Percentiles rank a stretch among this genome's conserved stretches.
phyloP scores from a whole-genome alignment of 1,139 yeast genomes.

The Lizanozyma gosingica region DNA sequence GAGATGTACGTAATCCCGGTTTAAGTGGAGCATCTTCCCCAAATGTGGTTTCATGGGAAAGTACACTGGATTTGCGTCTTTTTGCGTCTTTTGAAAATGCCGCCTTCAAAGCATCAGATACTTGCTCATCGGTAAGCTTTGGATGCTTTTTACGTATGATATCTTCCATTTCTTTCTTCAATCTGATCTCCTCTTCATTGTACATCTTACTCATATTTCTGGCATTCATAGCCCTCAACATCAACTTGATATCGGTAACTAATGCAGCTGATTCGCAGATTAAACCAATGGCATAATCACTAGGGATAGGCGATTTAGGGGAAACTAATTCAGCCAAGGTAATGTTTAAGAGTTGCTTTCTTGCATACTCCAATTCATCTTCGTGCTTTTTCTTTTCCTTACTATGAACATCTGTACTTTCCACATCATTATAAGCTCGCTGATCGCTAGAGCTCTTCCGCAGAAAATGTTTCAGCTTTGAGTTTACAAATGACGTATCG shows the following conservation, averaged over 20 bases:
- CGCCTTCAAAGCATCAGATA: not conserved
- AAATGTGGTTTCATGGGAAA: too few species aligned
- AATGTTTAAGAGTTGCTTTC: conserved; percentile 12
- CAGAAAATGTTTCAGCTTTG: not conserved
- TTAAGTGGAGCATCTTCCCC: too few species aligned
- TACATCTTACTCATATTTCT: conserved; percentile 44
- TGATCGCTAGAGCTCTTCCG: not conserved
- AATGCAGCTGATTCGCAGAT: conserved; percentile 53
- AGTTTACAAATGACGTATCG: not conserved
- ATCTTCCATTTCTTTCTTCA: conserved; percentile 6
- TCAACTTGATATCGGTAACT: conserved; percentile 54
- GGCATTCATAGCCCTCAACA: conserved; percentile 56
- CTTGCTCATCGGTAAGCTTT: not conserved
- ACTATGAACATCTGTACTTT: conserved; percentile 5
- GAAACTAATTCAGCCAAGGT: conserved; percentile 48
- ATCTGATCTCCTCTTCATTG: conserved; percentile 24
- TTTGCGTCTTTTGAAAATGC: not conserved
- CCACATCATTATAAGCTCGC: conserved; percentile 4
- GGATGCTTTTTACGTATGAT: not conserved
- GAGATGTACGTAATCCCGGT: too few species aligned
- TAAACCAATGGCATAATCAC: conserved; percentile 45
- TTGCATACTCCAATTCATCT: conserved; percentile 9
- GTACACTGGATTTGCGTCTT: too few species aligned
- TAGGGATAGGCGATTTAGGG: conserved; percentile 43
- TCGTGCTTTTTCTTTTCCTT: conserved; percentile 6